These are phyloP conservation scores for Beauveria brongniartii DNA, from an alignment of 2,329 filamentous ascomycete genomes.

Conservation along the genomic window DNA sequence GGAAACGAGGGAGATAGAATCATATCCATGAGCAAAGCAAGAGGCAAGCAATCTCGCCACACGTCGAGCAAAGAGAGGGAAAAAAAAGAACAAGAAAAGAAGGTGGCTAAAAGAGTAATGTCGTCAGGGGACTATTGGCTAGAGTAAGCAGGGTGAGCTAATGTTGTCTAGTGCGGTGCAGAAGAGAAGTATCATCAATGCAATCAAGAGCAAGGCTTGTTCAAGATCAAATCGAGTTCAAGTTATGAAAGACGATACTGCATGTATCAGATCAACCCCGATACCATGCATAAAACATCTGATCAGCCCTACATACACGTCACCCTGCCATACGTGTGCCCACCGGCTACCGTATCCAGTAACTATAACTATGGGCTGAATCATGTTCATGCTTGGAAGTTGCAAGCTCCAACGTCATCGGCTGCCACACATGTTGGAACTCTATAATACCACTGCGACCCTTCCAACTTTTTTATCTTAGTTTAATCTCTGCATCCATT, in stretches of 20 bases:
- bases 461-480: background rate
- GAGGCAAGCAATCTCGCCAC: background rate
- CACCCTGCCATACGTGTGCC: background rate
- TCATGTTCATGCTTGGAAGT: background rate
- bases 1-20: no score
- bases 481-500: background rate
- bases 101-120: background rate
- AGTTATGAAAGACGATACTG: background rate
- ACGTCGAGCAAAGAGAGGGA: background rate
- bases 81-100: background rate
- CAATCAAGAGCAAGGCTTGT: background rate
- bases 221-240: no score
- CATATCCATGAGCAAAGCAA: background rate
- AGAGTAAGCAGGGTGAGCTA: no score
- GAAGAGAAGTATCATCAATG: no score
- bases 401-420: conserved; percentile 4
- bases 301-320: background rate
- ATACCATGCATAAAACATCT: background rate
- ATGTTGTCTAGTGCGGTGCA: no score
- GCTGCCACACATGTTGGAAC: background rate
- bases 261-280: background rate
- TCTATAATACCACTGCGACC: no score
- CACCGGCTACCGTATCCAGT: conserved; percentile 8
- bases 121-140: background rate
- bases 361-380: background rate